Base-by-base conservation (phyloP, 495 filamentous ascomycete genomes). In the Penicillium turbatum region DNA sequence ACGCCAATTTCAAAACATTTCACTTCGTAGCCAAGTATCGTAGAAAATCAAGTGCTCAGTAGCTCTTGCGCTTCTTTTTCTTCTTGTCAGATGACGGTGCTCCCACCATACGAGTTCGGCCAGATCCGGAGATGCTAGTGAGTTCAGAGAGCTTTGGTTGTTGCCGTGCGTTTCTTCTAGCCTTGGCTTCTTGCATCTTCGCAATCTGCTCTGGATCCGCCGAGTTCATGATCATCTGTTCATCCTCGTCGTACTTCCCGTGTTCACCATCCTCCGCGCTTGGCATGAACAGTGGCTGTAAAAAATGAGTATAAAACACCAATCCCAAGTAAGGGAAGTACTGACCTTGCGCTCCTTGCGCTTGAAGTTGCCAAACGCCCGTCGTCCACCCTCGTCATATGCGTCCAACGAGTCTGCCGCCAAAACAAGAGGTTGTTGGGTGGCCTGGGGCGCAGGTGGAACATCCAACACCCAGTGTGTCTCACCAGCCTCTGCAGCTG, bases 401-500 rank as follows among this genome's bases (percentile, higher is more conserved):
- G 64, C 66, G 55, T 74, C 72, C 4, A 73, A 34, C 17, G 70
- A 74, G 34, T 66, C 65, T 15, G 70, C 72, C 7, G 68, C 62
- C 3, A 74, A 61, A 10, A 72, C 66, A 7, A 65, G 17, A 34
- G 69, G 70, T 24, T 62, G 65, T 24, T 60, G 51, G 15, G 62
- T 44, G 43, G 58, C 53, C 29, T 55, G 51, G 13, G 55, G 49
- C 15, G 47, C 46, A 38, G 55, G 49, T 10, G 48, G 65, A 9
- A 62, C 53, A 62, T 76, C 64, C 24, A 98, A 71, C 27, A 92
- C 86, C 93, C 93, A 98, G 71, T 86, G 83, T 8, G 88, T 87
- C 70, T 97, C 93, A 21, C 89, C 90, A 6, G 86, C 79, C 53
- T 87, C 85, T 16, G 81, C 84, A 4, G 86, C 89, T 50, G 85